Evolutionary conservation across 352 stramenopile species (phyloP).

Genomic region (Phytophthora boehmeriae): DNA sequence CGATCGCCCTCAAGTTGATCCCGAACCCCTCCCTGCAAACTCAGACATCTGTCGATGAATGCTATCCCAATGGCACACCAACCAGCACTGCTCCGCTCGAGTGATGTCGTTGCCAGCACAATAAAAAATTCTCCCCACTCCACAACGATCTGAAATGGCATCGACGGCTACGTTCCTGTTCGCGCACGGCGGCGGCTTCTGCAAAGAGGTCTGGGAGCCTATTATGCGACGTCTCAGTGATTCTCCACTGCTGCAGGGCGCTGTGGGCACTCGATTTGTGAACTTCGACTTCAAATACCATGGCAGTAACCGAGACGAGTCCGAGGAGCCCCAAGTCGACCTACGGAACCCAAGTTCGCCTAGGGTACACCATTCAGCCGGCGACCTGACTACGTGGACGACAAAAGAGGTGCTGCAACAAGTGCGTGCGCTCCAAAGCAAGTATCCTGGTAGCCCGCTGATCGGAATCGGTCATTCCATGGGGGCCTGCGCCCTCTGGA

Average conservation of each 20-base stretch:
- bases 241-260: constrained; percentile 33
- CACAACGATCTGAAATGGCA: constrained; percentile 11
- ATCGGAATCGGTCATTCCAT: constrained; percentile 51
- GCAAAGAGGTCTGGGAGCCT: constrained; percentile 43
- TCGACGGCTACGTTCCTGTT: constrained; percentile 38
- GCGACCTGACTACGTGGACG: constrained; percentile 26
- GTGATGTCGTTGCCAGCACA: not conserved
- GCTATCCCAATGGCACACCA: too few relatives aligned
- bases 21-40: too few relatives aligned
- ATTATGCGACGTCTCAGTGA: constrained; percentile 33
- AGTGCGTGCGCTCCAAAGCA: constrained; percentile 17
- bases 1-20: too few relatives aligned
- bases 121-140: not conserved
- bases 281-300: constrained; percentile 35
- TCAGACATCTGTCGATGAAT: too few relatives aligned
- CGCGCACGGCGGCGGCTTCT: constrained; percentile 41
- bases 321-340: constrained; percentile 21
- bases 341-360: constrained; percentile 25
- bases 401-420: constrained; percentile 15
- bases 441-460: constrained; percentile 19
- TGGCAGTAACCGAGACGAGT: constrained; percentile 35
- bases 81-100: too few relatives aligned
- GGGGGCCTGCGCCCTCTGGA: constrained; percentile 39
- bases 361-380: constrained; percentile 30
- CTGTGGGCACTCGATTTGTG: constrained; percentile 22